A percentile compares a stretch with the other conserved stretches of the same genome.
These are phyloP conservation scores for Solanum lignicaule DNA, from an alignment of 257 asterid species.

Conservation along the genomic window DNA sequence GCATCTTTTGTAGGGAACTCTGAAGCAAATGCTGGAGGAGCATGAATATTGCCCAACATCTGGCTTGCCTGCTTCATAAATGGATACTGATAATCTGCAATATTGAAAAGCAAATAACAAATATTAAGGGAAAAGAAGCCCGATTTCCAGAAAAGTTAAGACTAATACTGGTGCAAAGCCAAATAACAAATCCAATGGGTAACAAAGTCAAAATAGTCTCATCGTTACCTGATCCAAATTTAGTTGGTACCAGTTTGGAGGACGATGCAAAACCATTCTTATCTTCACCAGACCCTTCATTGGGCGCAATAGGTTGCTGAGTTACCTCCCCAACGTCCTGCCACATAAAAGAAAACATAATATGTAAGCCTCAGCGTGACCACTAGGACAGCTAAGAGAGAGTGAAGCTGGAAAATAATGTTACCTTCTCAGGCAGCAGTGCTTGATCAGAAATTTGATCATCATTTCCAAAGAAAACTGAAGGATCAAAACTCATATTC, in stretches of 20 bases:
- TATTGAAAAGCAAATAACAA: background rate
- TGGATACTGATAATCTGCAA: slow-evolving; percentile 52
- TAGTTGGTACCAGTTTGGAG: slow-evolving; percentile 26
- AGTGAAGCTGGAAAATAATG: background rate
- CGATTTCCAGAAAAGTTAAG: background rate
- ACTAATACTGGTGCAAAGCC: background rate
- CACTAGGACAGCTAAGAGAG: background rate
- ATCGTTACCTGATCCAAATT: slow-evolving; percentile 40
- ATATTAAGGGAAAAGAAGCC: background rate
- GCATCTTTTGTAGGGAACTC: slow-evolving; percentile 69
- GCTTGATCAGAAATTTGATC: slow-evolving; percentile 22
- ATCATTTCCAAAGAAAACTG: slow-evolving; percentile 26
- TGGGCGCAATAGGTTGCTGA: slow-evolving; percentile 12
- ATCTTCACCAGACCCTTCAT: slow-evolving; percentile 13
- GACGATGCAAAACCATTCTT: slow-evolving; percentile 22
- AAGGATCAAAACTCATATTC: slow-evolving; percentile 32
- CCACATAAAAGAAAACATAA: background rate
- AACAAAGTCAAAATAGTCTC: background rate
- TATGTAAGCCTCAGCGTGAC: background rate
- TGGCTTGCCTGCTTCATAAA: slow-evolving; percentile 59
- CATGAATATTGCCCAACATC: slow-evolving; percentile 71
- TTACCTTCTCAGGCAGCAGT: slow-evolving; percentile 32
- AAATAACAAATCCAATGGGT: background rate
- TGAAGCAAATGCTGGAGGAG: slow-evolving; percentile 87
- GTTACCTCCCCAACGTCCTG: slow-evolving; percentile 36